phyloP scores from a whole-genome alignment of 139 green algal species.

The Coccomyxa sp. region DNA sequence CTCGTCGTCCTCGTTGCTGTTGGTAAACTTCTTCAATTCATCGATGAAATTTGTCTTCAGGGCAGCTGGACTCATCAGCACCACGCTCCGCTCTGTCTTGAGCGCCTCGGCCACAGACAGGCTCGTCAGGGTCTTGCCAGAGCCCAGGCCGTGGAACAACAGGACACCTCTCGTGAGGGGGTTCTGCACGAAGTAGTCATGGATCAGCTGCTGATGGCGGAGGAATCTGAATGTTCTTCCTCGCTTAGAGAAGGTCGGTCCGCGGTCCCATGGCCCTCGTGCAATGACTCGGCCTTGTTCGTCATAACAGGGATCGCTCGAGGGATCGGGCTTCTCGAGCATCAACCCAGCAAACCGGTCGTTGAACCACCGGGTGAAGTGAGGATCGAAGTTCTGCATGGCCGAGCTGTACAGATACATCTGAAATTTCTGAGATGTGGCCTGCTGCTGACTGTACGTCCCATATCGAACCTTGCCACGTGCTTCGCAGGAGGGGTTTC shows the following conservation, averaged over 20 bases:
- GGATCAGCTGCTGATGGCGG: not conserved
- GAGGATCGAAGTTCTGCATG: not conserved
- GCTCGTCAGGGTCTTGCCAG: not conserved
- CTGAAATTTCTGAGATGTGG: constrained; percentile 1
- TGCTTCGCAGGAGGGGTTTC: not conserved
- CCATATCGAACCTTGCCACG: not conserved
- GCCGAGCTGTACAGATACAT: not conserved
- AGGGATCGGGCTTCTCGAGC: not conserved
- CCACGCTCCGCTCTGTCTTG: not conserved
- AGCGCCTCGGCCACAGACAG: not conserved
- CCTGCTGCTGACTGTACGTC: not conserved
- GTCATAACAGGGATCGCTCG: not conserved
- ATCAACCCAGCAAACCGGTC: not conserved
- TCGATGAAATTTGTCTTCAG: not conserved
- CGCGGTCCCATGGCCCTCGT: not conserved
- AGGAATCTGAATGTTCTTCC: not conserved
- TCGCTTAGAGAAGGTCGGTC: not conserved
- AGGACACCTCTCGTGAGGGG: not conserved
- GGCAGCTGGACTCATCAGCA: not conserved
- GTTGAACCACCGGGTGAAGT: not conserved
- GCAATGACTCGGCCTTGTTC: not conserved
- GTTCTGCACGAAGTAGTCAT: not conserved
- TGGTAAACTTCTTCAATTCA: not conserved
- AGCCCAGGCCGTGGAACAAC: not conserved
- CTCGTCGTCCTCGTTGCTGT: not conserved